Evolutionary conservation across 2,329 filamentous ascomycete genomes (phyloP), one percentile per base, ranked within the genome.

Genomic region (Fusarium proliferatum): DNA sequence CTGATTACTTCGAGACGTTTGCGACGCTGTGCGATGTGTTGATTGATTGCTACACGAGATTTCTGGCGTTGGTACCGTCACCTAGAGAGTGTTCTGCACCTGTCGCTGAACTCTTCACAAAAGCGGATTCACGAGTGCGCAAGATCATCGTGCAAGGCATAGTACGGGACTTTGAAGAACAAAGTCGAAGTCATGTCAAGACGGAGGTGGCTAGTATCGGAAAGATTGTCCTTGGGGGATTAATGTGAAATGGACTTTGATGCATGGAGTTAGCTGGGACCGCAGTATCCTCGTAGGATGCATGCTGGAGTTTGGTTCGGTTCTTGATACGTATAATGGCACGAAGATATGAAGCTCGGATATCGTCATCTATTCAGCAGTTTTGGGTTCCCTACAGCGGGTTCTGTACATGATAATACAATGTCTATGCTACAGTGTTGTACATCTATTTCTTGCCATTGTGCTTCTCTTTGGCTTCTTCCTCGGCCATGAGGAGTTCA

Each of bases 1-100:
- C 96, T 0, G 96, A 99, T 82, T 99, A 97, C 79, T 96, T 96
- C 82, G 95, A 97, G 84, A 98, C 95, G 0, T 98, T 98, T 84
- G 93, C 95, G 19, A 98, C 96, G 17, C 87, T 99, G 11, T 98
- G 96, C 84, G 96, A 99, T 80, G 94, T 97, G 6, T 85, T 99
- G 69, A 97, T 98, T 77, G 96, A 98, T 81, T 94, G 92, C 79
- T 99, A 99, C 83, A 91, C 91, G 41, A 90, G 91, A 61, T 89
- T 99, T 34, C 85, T 97, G 77, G 87, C 86, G 48, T 86, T 99
- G 67, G 86, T 98, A 28, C 88, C 91, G n/a, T 90, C 90, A 6
- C 92, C 95, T 2, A 89, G 92, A 33, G 88, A 93, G 56, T 96
- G 94, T 79, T 89, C 87, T 9, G 88, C 90, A 2, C 83, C 86